phyloP scores from a whole-genome alignment of 192 early-diverging fungal genomes.

The Coemansia reversa region DNA sequence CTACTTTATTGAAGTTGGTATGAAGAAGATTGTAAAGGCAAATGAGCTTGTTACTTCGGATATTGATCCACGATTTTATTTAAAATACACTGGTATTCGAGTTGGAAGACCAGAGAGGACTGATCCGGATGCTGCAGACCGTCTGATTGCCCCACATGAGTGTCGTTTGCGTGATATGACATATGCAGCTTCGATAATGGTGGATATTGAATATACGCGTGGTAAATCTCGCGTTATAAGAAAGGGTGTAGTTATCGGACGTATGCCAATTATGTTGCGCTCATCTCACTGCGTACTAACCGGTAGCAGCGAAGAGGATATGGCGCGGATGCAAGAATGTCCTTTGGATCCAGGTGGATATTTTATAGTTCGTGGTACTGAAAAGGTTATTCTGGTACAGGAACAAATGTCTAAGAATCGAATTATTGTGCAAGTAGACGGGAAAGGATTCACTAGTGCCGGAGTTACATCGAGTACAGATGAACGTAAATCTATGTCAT shows the following conservation, averaged over 20 bases:
- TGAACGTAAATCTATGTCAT: conserved; percentile 92
- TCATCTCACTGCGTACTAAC: conserved; percentile 80
- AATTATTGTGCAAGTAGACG: conserved; percentile 90
- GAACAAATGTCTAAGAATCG: conserved; percentile 99
- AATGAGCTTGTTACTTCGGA: conserved; percentile 90
- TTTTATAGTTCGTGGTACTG: conserved; percentile 93
- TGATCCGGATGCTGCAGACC: conserved; percentile 70
- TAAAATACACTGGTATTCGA: conserved; percentile 87
- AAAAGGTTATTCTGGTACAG: conserved; percentile 97
- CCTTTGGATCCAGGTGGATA: conserved; percentile 97
- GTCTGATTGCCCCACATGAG: conserved; percentile 88
- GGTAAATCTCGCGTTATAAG: conserved; percentile 78
- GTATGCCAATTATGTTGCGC: conserved; percentile 96
- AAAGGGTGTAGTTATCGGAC: conserved; percentile 80
- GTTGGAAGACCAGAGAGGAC: conserved; percentile 79
- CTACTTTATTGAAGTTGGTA: conserved; percentile 93
- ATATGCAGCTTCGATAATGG: conserved; percentile 87
- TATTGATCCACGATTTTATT: conserved; percentile 89
- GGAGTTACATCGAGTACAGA: conserved; percentile 88
- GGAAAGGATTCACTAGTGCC: conserved; percentile 77
- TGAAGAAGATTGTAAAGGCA: conserved; percentile 91
- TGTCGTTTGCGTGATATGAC: conserved; percentile 95
- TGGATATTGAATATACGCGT: conserved; percentile 91
- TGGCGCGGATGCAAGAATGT: conserved; percentile 89
- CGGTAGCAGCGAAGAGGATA: conserved; percentile 73